Evolutionary conservation across 1,139 yeast species (phyloP), one percentile per base, ranked within the genome.

Genomic region (Lodderomyces jiufengensis): DNA sequence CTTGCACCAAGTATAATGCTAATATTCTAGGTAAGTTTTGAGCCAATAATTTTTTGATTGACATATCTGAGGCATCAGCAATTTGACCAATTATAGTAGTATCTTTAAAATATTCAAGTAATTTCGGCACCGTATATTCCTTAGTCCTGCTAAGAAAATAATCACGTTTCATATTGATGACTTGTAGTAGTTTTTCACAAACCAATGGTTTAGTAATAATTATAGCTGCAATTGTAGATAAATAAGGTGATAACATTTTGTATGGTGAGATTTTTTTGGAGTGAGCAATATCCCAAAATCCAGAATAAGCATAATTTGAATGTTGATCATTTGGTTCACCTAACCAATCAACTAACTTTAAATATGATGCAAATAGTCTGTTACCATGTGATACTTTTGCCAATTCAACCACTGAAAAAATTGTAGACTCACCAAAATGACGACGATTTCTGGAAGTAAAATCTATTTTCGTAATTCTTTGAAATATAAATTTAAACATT

Each of bases 201-300:
- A 84, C 63, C n/a, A 67, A 61, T 0, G 80, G 76, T 34, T 75
- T 76, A 43, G 78, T 78, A 2, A 86, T 79, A 11, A 86, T 67
- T 32, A 75, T 70, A 36, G 80, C 74, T 27, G 92, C 75, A n/a
- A 88, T 66, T 34, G 84, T 73, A 1, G 94, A 85, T 51, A 92
- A 70, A 45, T 78, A 84, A 0, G 96, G 95, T 3, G 87, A 76
- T 24, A 88, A 61, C 12, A 92, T 57, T 50, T 84, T 85, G 63
- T 81, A 80, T 0, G 87, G 80, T 2, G 84, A 73, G 22, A 76
- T 54, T 1, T 62, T 54, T 40, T 68, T 66, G 2, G 67, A 58
- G 13, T 59, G 54, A 0, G 81, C 71, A 9, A 80, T 67, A 16
- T 66, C 57, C 14, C 72, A 55, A 14, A 84, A 55, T 36, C 78